Conservation (phyloP, 2,329 filamentous ascomycete species). For the Ascochyta lentis region DNA sequence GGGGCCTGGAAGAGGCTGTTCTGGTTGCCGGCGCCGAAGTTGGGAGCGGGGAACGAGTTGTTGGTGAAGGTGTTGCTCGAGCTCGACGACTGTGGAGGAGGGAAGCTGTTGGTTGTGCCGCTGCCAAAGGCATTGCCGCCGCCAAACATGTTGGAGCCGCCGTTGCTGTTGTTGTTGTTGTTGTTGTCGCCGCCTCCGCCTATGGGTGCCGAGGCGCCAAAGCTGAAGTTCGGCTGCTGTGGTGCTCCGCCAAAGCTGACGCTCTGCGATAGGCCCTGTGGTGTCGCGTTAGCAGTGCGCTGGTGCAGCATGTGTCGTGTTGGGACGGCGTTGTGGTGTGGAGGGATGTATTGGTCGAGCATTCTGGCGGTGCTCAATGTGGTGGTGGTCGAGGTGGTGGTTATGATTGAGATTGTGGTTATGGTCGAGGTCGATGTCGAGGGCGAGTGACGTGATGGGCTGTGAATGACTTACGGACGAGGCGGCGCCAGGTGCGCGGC, state of each 20-base stretch:
- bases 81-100: slow-evolving; percentile 34
- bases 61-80: slow-evolving; percentile 36
- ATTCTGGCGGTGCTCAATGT: slow-evolving; percentile 4
- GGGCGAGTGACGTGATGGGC: slow-evolving; percentile 1
- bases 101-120: slow-evolving; percentile 40
- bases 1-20: slow-evolving; percentile 35
- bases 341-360: slow-evolving; percentile 12
- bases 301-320: slow-evolving; percentile 12
- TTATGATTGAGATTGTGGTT: too few species aligned
- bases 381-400: too few species aligned
- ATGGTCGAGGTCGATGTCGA: neutral
- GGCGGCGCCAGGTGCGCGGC: slow-evolving; percentile 29
- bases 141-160: slow-evolving; percentile 17
- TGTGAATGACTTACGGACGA: slow-evolving; percentile 34
- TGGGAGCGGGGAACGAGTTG: slow-evolving; percentile 42
- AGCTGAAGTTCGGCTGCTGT: slow-evolving; percentile 29
- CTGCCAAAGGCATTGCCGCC: slow-evolving; percentile 24
- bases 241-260: slow-evolving; percentile 29
- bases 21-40: slow-evolving; percentile 34
- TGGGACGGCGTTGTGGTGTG: slow-evolving; percentile 18
- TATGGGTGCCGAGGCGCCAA: slow-evolving; percentile 31
- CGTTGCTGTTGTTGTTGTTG: slow-evolving; percentile 3
- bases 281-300: slow-evolving; percentile 26
- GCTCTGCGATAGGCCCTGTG: slow-evolving; percentile 32
- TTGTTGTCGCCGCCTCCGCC: slow-evolving; percentile 1